Percentiles rank a stretch among this genome's conserved stretches.
phyloP scores from a whole-genome alignment of 768 basidiomycete genomes.

The Brasilioporus rufonigricans region DNA sequence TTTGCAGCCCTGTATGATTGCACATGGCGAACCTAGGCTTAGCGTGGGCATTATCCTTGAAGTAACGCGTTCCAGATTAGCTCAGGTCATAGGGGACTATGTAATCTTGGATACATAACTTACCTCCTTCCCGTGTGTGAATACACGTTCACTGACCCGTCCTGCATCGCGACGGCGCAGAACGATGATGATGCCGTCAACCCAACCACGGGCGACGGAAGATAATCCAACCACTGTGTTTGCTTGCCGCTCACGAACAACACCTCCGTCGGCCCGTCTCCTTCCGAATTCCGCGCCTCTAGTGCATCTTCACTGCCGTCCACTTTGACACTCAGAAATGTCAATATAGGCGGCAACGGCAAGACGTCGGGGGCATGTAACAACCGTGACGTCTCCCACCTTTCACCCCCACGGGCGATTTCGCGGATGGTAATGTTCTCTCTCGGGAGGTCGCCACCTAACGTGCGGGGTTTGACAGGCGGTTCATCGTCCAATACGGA shows the following conservation, averaged over 20 bases:
- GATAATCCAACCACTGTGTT: slow-evolving; percentile 87
- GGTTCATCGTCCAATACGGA: slow-evolving; percentile 41
- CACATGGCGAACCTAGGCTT: slow-evolving; percentile 65
- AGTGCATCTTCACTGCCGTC: slow-evolving; percentile 67
- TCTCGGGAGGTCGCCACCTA: slow-evolving; percentile 65
- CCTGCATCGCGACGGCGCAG: slow-evolving; percentile 75
- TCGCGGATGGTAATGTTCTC: slow-evolving; percentile 53
- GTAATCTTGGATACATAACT: slow-evolving; percentile 19
- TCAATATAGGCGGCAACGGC: slow-evolving; percentile 59
- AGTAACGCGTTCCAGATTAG: neutral
- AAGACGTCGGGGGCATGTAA: slow-evolving; percentile 19
- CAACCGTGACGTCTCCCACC: slow-evolving; percentile 18
- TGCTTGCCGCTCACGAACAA: slow-evolving; percentile 60
- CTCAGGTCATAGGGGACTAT: neutral
- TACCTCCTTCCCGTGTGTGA: slow-evolving; percentile 82
- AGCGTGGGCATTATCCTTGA: slow-evolving; percentile 75
- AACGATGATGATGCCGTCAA: slow-evolving; percentile 63
- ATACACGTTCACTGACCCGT: slow-evolving; percentile 82
- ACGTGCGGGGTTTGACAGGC: slow-evolving; percentile 46
- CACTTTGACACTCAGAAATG: slow-evolving; percentile 54
- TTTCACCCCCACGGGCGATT: slow-evolving; percentile 35
- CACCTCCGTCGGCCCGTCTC: slow-evolving; percentile 65
- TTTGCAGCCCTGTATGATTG: slow-evolving; percentile 65
- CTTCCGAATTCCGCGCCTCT: slow-evolving; percentile 77
- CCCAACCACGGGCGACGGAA: slow-evolving; percentile 68